Evolutionary conservation across 257 asterid species (phyloP), one percentile per base, ranked within the genome.

Genomic region (Prunella vulgaris): DNA sequence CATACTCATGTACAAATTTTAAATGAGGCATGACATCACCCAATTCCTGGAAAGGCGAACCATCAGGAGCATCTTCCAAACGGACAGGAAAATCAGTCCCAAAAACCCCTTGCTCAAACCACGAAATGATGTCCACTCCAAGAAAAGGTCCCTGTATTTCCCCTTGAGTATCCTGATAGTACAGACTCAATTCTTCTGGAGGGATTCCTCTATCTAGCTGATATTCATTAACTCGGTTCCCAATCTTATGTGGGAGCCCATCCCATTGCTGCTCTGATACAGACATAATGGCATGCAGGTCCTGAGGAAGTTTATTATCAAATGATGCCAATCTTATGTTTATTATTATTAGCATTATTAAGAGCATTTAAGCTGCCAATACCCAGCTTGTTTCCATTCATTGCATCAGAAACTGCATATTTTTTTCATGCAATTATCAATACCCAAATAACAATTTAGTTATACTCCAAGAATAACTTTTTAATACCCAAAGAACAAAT

Each of bases 71-170:
- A 87, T 84, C 96, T 77, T 82, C 97, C 78, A 86, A 82, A 73
- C 97, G 96, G 59, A 94, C 97, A 20, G 93, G 97, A 74, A 94
- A 83, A 74, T 94, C 97, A 9, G 83, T 77, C 69, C 97, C 99
- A 73, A 94, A 94, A 82, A 89, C 91, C 10, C 99, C 99, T 81
- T 91, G 97, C 66, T 94, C 99, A 80, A 77, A 91, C 99, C 99
- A 94, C 53, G 97, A 86, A 58, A 94, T 87, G 71, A 94, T 89
- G 75, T 94, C 99, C 58, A 79, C 89, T 33, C 99, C 97, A 62
- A 94, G 97, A 83, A 94, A 94, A 70, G 99, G 99, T 48, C 99
- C 99, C 78, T 94, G 99, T 46, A 94, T 83, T 73, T 86, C 96
- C 28, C 97, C 99, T 77, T 94, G 99, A 62, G 99, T 97, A 79